These are phyloP conservation scores for Arthroderma sp. DNA, from an alignment of 2,329 filamentous ascomycete genomes.

Conservation along the genomic window DNA sequence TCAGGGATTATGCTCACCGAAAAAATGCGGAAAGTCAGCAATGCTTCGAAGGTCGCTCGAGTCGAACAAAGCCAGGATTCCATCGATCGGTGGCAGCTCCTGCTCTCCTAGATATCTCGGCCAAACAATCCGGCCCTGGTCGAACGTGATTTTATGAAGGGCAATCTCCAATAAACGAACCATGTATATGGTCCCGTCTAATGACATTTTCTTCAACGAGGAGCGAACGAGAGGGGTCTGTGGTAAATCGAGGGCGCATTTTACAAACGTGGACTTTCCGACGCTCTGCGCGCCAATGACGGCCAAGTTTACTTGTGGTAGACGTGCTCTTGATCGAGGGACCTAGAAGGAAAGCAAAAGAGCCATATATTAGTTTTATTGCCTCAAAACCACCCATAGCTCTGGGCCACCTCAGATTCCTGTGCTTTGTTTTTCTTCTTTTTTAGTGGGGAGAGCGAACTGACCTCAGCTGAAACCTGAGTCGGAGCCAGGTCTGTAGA, in stretches of 20 bases:
- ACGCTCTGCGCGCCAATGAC: constrained; percentile 41
- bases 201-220: constrained; percentile 41
- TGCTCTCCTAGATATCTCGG: constrained; percentile 47
- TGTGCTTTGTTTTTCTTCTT: too few species aligned
- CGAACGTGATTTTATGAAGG: constrained; percentile 38
- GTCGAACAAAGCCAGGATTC: constrained; percentile 76
- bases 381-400: too few species aligned
- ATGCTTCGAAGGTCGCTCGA: constrained; percentile 67
- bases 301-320: constrained; percentile 45
- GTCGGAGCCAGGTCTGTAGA: too few species aligned
- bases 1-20: constrained; percentile 49
- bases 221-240: constrained; percentile 26
- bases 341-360: not conserved
- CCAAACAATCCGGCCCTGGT: constrained; percentile 36
- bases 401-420: too few species aligned
- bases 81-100: constrained; percentile 64
- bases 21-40: constrained; percentile 56
- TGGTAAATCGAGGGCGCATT: constrained; percentile 42
- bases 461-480: too few species aligned
- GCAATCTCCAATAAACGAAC: constrained; percentile 46
- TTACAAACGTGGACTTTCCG: constrained; percentile 49
- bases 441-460: too few species aligned
- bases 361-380: too few species aligned
- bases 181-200: constrained; percentile 42
- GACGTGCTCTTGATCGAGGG: constrained; percentile 17